phyloP scores from a whole-genome alignment of 306 rosid species.

The Trifolium repens region DNA sequence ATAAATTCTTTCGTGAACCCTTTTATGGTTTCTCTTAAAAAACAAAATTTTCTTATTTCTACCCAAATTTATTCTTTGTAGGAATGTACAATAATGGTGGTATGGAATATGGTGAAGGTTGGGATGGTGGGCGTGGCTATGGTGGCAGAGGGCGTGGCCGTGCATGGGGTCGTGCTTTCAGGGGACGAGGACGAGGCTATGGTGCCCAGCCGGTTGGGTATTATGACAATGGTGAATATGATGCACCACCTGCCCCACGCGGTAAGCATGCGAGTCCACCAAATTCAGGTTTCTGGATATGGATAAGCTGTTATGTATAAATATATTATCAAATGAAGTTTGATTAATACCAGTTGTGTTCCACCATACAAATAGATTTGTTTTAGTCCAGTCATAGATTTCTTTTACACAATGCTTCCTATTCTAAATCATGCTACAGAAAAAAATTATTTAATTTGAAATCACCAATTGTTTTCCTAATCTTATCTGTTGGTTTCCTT shows the following conservation, averaged over 20 bases:
- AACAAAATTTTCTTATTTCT: slow-evolving; percentile 15
- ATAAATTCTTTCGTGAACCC: not conserved
- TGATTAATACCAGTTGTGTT: not conserved
- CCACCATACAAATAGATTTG: not conserved
- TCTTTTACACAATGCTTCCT: slow-evolving; percentile 2
- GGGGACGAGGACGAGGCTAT: slow-evolving; percentile 72
- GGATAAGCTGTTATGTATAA: slow-evolving; percentile 13
- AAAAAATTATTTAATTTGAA: slow-evolving; percentile 3
- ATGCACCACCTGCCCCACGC: slow-evolving; percentile 64
- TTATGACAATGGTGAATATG: slow-evolving; percentile 68
- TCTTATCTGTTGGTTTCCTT: not conserved
- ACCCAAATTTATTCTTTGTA: slow-evolving; percentile 22
- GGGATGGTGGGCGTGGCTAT: slow-evolving; percentile 77
- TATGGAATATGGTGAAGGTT: slow-evolving; percentile 72
- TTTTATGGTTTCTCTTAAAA: slow-evolving; percentile 5
- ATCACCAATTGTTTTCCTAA: not conserved
- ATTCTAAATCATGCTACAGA: not conserved
- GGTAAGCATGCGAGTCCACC: slow-evolving; percentile 54
- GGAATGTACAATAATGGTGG: slow-evolving; percentile 75
- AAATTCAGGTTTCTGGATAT: slow-evolving; percentile 9
- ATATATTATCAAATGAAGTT: slow-evolving; percentile 11
- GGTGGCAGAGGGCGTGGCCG: slow-evolving; percentile 84
- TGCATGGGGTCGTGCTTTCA: slow-evolving; percentile 58
- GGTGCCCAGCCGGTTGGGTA: slow-evolving; percentile 59
- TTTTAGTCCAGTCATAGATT: slow-evolving; percentile 14